phyloP scores from a whole-genome alignment of 2,329 filamentous ascomycete genomes.

The Beauveria sp. region DNA sequence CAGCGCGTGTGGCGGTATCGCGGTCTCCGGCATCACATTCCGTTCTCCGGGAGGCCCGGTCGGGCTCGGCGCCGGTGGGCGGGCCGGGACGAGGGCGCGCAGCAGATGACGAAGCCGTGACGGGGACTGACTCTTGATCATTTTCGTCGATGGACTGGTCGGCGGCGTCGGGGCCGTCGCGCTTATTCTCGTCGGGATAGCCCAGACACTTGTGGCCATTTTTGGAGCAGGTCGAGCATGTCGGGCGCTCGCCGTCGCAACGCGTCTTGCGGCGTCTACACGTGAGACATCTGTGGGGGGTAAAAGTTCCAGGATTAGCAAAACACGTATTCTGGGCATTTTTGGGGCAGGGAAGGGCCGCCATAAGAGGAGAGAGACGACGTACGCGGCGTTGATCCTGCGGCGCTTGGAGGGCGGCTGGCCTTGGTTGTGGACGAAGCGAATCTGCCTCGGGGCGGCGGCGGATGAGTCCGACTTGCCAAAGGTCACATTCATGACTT shows the following conservation, averaged over 20 bases:
- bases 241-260: slow-evolving; percentile 65
- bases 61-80: neutral
- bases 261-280: slow-evolving; percentile 71
- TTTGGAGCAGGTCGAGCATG: slow-evolving; percentile 65
- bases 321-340: neutral
- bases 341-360: neutral
- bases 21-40: neutral
- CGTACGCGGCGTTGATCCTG: slow-evolving; percentile 71
- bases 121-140: slow-evolving; percentile 17
- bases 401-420: slow-evolving; percentile 72
- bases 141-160: slow-evolving; percentile 31
- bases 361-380: slow-evolving; percentile 18
- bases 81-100: neutral
- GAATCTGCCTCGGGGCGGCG: slow-evolving; percentile 49
- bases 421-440: slow-evolving; percentile 77
- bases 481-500: slow-evolving; percentile 15
- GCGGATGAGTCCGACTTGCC: slow-evolving; percentile 24
- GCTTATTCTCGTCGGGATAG: slow-evolving; percentile 44
- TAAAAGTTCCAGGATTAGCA: neutral
- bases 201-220: slow-evolving; percentile 64
- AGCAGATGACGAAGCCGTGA: neutral
- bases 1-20: neutral
- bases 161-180: slow-evolving; percentile 22
- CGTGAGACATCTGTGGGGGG: slow-evolving; percentile 50
- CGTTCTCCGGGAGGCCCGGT: neutral